Base-by-base conservation (phyloP, 2,329 filamentous ascomycete genomes). In the Didymella pomorum region DNA sequence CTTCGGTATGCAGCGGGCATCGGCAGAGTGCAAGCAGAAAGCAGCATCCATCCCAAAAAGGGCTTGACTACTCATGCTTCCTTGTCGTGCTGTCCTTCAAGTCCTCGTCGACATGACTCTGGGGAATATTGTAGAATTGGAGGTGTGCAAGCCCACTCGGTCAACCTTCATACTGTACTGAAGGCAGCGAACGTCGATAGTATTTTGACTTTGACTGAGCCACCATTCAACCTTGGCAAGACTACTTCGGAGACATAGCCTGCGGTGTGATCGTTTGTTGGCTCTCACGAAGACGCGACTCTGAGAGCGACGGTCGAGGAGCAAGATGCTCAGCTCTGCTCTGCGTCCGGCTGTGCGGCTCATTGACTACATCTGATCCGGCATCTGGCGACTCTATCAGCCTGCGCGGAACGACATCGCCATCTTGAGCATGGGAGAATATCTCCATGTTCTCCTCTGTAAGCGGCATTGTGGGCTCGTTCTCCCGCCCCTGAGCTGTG, bases 401-500 rank as follows among this genome's bases (percentile, higher is more conserved):
- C 28, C 57, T 64, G 20, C 57, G 66, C 52, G 58, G 28, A n/a
- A 57, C 28, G 9, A 56, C 58, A 14, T 67, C 68, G 11, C 46
- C 59, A 39, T 74, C 71, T 44, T 70, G 69, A 52, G 71, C 72
- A 35, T 71, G 65, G n/a, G 61, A 64, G 10, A 76, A 59, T 48
- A 66, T 71, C 62, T 74, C 68, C 53, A 77, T 74, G 58, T 77
- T 77, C 49, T 75, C 76, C 58, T 68, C 66, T 2, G 75, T 78
- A 47, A 78, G 64, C 39, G 73, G 75, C 56, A 73, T 69, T 8
- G 69, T 68, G 14, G 62, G 60, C 20, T 64, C 66, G 14, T 49
- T 58, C 12, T 65, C 56, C 8, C 35, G 52, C 49, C 63, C 66
- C 42, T 72, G 65, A 42, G 64, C 58, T 18, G 51, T 66, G 33